These are phyloP conservation scores for Xylaria sp. DNA, from an alignment of 2,329 filamentous ascomycete genomes.

Conservation along the genomic window DNA sequence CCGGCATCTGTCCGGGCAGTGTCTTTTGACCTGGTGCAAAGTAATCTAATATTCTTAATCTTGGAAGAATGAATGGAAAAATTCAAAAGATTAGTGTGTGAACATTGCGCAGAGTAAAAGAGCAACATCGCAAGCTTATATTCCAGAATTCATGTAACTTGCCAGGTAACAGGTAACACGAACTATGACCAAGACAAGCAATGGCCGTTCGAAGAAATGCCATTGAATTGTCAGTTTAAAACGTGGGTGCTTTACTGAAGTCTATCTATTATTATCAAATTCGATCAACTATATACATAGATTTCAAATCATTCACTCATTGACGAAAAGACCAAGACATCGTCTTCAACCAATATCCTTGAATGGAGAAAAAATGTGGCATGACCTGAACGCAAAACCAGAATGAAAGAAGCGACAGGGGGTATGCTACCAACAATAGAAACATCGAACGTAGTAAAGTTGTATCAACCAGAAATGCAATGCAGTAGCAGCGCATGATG, in stretches of 20 bases:
- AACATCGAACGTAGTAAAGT: not conserved
- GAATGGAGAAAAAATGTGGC: not conserved
- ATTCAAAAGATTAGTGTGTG: not conserved
- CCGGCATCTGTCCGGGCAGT: no score
- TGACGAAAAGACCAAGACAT: not conserved
- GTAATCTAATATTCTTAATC: not conserved
- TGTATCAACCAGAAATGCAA: not conserved
- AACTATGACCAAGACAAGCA: not conserved
- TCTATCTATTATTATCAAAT: not conserved
- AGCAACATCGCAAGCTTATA: no score
- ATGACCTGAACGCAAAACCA: not conserved
- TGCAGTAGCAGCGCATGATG: not conserved
- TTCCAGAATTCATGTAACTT: not conserved
- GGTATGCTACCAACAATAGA: not conserved
- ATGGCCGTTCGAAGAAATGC: not conserved
- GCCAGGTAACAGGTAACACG: not conserved
- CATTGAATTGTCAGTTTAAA: constrained; percentile 5
- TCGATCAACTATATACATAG: not conserved
- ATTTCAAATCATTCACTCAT: not conserved
- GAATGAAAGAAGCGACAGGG: not conserved
- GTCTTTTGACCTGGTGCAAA: no score
- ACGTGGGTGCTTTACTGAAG: not conserved
- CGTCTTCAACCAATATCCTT: constrained; percentile 2
- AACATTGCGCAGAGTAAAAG: not conserved
- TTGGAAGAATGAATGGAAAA: not conserved